Evolutionary conservation across 495 filamentous ascomycete species (phyloP).

Genomic region (Neurospora sp.): DNA sequence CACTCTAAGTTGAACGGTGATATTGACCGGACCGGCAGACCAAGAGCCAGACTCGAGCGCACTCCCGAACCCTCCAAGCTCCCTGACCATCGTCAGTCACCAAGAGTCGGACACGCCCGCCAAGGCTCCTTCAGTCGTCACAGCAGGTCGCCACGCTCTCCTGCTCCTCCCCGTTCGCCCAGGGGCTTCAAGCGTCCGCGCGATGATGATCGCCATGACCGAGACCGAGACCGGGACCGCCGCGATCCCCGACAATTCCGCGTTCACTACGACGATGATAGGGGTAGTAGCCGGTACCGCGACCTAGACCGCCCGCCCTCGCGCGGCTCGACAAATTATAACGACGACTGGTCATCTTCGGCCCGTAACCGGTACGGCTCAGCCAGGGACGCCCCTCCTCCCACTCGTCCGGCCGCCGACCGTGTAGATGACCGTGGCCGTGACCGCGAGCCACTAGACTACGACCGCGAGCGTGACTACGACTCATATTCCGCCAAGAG

Average conservation of each 20-base stretch:
- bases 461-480: conserved; percentile 21
- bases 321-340: conserved; percentile 31
- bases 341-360: conserved; percentile 31
- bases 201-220: conserved; percentile 48
- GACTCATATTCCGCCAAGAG: conserved; percentile 48
- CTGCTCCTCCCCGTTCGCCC: conserved; percentile 12
- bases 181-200: conserved; percentile 60
- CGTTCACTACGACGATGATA: conserved; percentile 48
- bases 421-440: conserved; percentile 12
- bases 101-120: conserved; percentile 3
- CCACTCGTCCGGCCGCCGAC: conserved; percentile 2
- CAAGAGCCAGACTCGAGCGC: conserved; percentile 62
- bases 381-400: conserved; percentile 20
- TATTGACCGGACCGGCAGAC: conserved; percentile 60
- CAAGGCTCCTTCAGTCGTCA: not conserved
- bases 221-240: conserved; percentile 29
- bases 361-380: conserved; percentile 41
- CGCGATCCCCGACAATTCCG: conserved; percentile 49
- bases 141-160: not conserved
- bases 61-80: conserved; percentile 66
- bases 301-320: conserved; percentile 55
- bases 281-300: conserved; percentile 43
- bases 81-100: conserved; percentile 43
- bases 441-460: conserved; percentile 2
- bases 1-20: conserved; percentile 39